Evolutionary conservation across 192 early-diverging fungal genomes (phyloP).

Genomic region (Entophlyctis helioformis): DNA sequence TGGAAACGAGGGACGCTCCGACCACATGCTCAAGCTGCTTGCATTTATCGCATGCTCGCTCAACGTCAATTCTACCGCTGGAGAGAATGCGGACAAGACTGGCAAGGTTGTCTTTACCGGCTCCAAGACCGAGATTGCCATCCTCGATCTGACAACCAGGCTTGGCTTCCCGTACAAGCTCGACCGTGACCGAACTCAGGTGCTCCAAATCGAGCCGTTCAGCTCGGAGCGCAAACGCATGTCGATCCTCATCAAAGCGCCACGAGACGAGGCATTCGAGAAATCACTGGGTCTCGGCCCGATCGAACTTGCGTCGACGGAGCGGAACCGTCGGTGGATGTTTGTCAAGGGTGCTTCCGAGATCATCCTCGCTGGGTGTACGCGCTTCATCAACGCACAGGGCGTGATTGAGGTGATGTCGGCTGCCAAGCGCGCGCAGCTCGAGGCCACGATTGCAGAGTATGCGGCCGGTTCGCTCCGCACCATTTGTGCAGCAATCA

Average conservation of each 20-base stretch:
- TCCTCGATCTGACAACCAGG: slow-evolving; percentile 66
- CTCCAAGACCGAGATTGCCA: slow-evolving; percentile 90
- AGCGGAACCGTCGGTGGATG: too few species aligned
- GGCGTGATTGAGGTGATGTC: slow-evolving; percentile 19
- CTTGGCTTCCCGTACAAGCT: slow-evolving; percentile 49
- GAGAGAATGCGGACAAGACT: too few species aligned
- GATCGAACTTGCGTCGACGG: too few species aligned
- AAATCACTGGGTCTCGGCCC: too few species aligned
- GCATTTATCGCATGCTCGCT: too few species aligned
- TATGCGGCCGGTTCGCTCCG: slow-evolving; percentile 74
- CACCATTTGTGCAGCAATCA: too few species aligned
- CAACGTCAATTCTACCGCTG: too few species aligned
- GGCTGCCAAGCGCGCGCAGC: slow-evolving; percentile 5
- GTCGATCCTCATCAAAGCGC: slow-evolving; percentile 66
- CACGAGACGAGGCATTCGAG: slow-evolving; percentile 19
- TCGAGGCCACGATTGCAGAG: slow-evolving; percentile 41
- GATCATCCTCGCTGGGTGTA: neutral
- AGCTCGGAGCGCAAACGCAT: slow-evolving; percentile 87
- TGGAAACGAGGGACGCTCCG: too few species aligned
- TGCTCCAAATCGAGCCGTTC: slow-evolving; percentile 80
- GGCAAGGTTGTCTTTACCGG: too few species aligned
- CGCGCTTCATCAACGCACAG: slow-evolving; percentile 16
- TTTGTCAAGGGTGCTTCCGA: slow-evolving; percentile 79
- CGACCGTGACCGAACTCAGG: slow-evolving; percentile 48
- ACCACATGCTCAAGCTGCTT: too few species aligned